Evolutionary conservation across 2,329 filamentous ascomycete species (phyloP).

Genomic region (Epichloe uncinata): DNA sequence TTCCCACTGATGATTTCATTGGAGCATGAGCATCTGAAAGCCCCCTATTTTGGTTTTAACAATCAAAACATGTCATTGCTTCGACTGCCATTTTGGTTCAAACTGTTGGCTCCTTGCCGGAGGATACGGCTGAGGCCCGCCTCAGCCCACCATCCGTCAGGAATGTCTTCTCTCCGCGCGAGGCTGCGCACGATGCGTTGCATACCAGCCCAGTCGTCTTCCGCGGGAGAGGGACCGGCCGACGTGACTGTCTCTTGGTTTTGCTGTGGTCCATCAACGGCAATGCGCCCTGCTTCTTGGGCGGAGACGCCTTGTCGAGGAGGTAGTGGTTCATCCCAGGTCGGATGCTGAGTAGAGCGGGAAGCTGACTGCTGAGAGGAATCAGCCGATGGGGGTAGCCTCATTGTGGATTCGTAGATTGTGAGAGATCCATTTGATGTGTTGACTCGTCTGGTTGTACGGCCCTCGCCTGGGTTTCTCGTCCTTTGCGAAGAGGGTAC

Average conservation of each 20-base stretch:
- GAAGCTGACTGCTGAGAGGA: not conserved
- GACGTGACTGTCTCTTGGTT: not conserved
- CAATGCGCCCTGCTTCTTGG: not conserved
- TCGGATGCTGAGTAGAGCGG: not conserved
- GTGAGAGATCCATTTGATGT: constrained; percentile 1
- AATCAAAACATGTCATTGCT: not conserved
- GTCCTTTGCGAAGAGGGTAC: not conserved
- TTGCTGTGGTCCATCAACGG: not conserved
- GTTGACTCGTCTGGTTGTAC: constrained; percentile 1
- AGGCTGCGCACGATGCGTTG: constrained; percentile 59
- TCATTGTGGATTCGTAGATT: constrained; percentile 4
- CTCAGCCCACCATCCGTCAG: constrained; percentile 70
- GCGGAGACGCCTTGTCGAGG: not conserved
- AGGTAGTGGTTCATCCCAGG: not conserved
- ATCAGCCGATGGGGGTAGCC: not conserved
- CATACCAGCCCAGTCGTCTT: constrained; percentile 44
- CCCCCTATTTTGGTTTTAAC: no score
- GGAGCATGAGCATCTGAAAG: no score
- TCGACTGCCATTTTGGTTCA: not conserved
- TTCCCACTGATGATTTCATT: not conserved
- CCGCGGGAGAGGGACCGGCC: constrained; percentile 11
- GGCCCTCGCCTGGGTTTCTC: not conserved
- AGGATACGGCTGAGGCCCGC: constrained; percentile 52
- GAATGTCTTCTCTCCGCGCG: constrained; percentile 58
- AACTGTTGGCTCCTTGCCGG: constrained; percentile 14